Base-by-base conservation (phyloP, 2,329 filamentous ascomycete species). In the Fonsecaea erecta region DNA sequence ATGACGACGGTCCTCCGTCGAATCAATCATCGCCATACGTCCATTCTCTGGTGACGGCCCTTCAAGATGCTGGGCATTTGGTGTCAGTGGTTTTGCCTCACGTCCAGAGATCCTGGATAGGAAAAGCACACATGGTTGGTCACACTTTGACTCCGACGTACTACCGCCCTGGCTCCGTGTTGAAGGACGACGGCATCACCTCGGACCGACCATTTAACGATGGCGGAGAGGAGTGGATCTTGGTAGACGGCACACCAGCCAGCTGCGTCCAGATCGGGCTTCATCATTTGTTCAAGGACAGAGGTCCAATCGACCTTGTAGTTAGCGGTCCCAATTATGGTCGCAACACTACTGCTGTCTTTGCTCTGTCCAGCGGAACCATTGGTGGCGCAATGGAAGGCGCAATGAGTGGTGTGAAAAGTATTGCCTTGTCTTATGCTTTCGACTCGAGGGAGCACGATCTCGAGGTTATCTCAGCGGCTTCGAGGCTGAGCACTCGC, bases 91-190 rank as follows among this genome's bases (percentile, higher is more conserved):
- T 95, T 69, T 86, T 99, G 14, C 95, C 95, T 1, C 87, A 97
- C 77, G 89, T 89, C 6, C 95, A 99, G 80, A 88, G 94, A 68
- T 97, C 93, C 63, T 99, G 95, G 95, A 98, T 99, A 74, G 93
- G 93, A 73, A 99, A 99, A 82, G 95, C 95, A 2, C 95, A 98
- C 78, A 91, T 98, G 74, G 93, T 98, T 73, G 93, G 93, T 63
- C 90, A 94, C 76, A 90, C 91, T 9, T 86, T 96, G 67, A 92
- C 89, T 75, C 93, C 93, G 8, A 84, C 86, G 30, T 97, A 96
- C 81, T 97, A 93, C 81, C 90, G 90, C 0, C 87, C 87, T 0
- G 84, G 83, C 12, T 85, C 84, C 1, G 79, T 88, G 1, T 81
- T 85, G 70, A 77, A 86, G 69, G 86, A 88, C 59, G 87, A 91